Base-by-base conservation (phyloP, 176 grass and related monocot species). In the Bromus sterilis region DNA sequence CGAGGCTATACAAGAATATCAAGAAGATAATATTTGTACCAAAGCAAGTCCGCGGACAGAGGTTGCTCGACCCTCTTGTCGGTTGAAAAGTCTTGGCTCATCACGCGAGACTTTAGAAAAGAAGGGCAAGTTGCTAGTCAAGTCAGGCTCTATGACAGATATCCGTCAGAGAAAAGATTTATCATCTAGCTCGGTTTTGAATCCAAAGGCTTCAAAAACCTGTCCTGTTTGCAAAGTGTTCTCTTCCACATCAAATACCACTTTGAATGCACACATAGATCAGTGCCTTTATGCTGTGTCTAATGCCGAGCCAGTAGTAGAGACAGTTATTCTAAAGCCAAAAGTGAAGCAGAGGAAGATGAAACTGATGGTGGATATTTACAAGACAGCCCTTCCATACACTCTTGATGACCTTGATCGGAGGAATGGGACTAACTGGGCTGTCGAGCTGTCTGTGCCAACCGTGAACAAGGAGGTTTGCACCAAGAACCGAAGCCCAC, bases 201-300 rank as follows among this genome's bases (percentile, higher is more conserved):
- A 95, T 68, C 89, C 82, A 12, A 99, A 91, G 89, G 87, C 83
- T 78, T 99, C 93, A 33, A 99, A 99, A 85, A 87, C 90, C 70
- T 99, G 96, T 36, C 96, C 93, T 77, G 96, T 99, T 71, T 99
- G 96, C 80, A 99, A 85, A 86, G 83, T 84, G 16, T 99, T 99
- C 78, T 89, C 93, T 66, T 99, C 96, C 39, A 91, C 91, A 56
- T 99, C 96, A 0, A 99, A 99, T 80, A 99, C 96, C 63, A 99
- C 91, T 78, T 65, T 99, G 89, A 99, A 99, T 82, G 91, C 96
- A 20, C 96, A 99, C 79, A 99, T 99, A 46, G 96, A 99, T 67
- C 93, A 89, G 70, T 99, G 96, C 56, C 86, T 99, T 60, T 93
- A 85, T 71, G 86, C 73, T 37, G 91, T 89, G 58, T 90, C 93